phyloP scores from a whole-genome alignment of 139 green algal genomes.

The Edaphochlamys debaryana region DNA sequence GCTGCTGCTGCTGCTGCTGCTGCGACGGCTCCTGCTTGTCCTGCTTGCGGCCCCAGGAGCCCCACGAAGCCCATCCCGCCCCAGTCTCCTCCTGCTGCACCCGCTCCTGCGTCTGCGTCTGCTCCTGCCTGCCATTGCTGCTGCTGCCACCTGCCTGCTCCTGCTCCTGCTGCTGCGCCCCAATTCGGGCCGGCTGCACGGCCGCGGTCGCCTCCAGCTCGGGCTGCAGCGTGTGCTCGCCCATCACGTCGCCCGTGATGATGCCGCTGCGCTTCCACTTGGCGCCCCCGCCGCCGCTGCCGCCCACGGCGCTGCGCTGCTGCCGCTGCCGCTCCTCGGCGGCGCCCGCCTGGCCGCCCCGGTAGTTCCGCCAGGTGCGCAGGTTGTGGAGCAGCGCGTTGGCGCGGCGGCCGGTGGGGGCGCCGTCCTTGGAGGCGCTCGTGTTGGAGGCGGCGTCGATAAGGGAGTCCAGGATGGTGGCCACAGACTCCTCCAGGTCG shows the following conservation, averaged over 20 bases:
- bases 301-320: not conserved
- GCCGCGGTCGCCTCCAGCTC: not conserved
- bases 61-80: not conserved
- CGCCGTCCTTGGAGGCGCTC: not conserved
- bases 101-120: not conserved
- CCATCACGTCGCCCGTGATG: not conserved
- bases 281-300: not conserved
- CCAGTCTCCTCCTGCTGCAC: not conserved
- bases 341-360: not conserved
- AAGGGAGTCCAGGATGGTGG: conserved; percentile 5
- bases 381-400: conserved; percentile 13
- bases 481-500: conserved; percentile 15
- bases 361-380: conserved; percentile 9
- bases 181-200: not conserved
- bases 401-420: not conserved
- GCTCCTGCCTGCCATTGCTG: not conserved
- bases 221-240: conserved; percentile 3
- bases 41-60: not conserved
- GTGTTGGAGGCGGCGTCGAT: not conserved
- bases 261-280: conserved; percentile 9
- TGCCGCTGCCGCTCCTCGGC: not conserved
- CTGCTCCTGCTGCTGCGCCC: not conserved
- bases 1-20: not conserved
- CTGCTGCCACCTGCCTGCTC: not conserved
- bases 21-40: not conserved